phyloP scores from a whole-genome alignment of 768 basidiomycete species.

The Rhizopogon sp. region DNA sequence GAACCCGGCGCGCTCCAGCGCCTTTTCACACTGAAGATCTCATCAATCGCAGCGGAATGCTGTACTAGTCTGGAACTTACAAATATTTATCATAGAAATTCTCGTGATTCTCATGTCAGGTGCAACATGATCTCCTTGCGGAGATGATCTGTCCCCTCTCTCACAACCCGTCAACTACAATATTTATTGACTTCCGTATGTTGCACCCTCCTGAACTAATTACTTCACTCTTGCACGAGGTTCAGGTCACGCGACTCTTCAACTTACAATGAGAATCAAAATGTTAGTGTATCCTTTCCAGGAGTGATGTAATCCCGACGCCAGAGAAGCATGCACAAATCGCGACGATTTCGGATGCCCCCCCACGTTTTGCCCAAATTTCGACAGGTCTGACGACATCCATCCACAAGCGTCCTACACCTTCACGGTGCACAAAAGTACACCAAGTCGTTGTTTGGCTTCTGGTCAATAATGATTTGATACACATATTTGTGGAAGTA shows the following conservation, averaged over 20 bases:
- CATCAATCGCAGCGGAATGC: too few relatives aligned
- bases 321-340: background rate
- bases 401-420: background rate
- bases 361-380: background rate
- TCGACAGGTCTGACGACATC: background rate
- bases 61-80: background rate
- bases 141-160: background rate
- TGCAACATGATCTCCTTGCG: background rate
- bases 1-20: too few relatives aligned
- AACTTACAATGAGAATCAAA: too few relatives aligned
- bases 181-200: background rate
- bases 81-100: background rate
- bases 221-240: background rate
- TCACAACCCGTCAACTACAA: background rate
- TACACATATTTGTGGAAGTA: background rate
- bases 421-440: background rate
- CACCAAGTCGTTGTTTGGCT: background rate
- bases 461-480: too few relatives aligned
- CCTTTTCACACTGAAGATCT: too few relatives aligned
- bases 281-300: background rate
- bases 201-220: background rate
- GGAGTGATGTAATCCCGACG: constrained; percentile 1
- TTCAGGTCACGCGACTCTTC: background rate
- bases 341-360: background rate
- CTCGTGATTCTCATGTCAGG: background rate